Evolutionary conservation across 805 yeast genomes (phyloP), one percentile per base, ranked within the genome.

Genomic region (Blastobotrys chiropterorum): DNA sequence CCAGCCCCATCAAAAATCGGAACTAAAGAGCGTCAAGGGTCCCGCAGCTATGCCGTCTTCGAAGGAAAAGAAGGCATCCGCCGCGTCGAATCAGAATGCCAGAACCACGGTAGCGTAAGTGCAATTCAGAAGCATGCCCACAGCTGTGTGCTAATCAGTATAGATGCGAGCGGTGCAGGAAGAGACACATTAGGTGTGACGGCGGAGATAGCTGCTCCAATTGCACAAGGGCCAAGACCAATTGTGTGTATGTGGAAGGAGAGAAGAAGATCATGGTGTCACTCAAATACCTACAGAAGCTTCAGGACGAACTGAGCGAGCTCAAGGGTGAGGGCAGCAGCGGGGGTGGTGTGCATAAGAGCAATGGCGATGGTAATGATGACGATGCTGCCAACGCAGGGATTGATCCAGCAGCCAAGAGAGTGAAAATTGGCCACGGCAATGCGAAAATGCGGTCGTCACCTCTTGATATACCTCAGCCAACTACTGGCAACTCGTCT

Each of bases 231-330:
- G 21, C 54, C 19, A 49, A 50, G 3, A 50, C 53, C 20, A 44
- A 43, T 19, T 60, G 63, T 45, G 53, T 59, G 4, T 60, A 60
- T 47, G 55, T 55, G 8, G 62, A 60, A 34, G 58, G 60, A 2
- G 63, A 60, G 11, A 55, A 53, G 50, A 60, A 60, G 48, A 57
- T 60, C n/a, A 57, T 59, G 16, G 59, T 60, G 11, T 53, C 61
- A 2, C 42, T 60, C 40, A 55, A 61, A 41, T 57, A 57, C 17
- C 39, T 57, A 15, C 59, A 54, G 17, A 44, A 34, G 22, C 48
- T 60, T 5, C 60, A 57, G 45, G 53, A 47, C 4, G 62, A 60
- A 44, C 54, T 54, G 22, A 42, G 48, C 21, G 30, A 48, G 44
- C 42, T 60, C n/a, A 49, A 54, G 34, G 40, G n/a, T 19, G 20